Conservation (phyloP, 2,329 filamentous ascomycete species). For the Aspergillaceae sp. region DNA sequence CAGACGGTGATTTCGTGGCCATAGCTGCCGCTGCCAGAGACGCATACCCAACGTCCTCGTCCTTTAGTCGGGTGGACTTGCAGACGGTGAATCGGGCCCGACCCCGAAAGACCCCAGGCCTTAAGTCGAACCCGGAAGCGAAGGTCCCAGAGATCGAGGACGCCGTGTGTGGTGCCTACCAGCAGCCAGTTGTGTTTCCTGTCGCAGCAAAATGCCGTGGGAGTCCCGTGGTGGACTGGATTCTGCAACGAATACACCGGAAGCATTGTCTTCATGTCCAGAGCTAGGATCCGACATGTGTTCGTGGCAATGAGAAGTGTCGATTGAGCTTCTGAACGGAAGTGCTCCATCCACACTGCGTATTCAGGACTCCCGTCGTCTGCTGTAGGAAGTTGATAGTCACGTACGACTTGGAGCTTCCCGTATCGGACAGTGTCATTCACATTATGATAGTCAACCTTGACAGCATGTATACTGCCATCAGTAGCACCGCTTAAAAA, state of each 20-base stretch:
- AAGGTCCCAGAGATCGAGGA: conserved; percentile 90
- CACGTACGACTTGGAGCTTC: conserved; percentile 65
- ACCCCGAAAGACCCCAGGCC: conserved; percentile 78
- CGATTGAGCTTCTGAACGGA: conserved; percentile 72
- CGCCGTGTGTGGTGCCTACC: conserved; percentile 83
- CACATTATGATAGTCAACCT: conserved; percentile 58
- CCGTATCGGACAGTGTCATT: conserved; percentile 62
- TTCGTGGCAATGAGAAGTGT: conserved; percentile 80
- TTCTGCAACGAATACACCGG: conserved; percentile 74
- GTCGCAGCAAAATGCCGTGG: conserved; percentile 85
- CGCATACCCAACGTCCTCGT: conserved; percentile 74
- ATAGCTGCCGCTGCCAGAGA: conserved; percentile 76
- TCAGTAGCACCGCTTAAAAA: conserved; percentile 87
- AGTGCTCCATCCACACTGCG: conserved; percentile 88
- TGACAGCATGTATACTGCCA: conserved; percentile 81
- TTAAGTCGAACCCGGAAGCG: conserved; percentile 85
- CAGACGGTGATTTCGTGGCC: conserved; percentile 82
- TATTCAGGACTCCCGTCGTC: conserved; percentile 51
- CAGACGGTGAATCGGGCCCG: conserved; percentile 70
- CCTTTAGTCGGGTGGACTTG: conserved; percentile 69
- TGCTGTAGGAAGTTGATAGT: conserved; percentile 57
- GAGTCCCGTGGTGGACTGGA: conserved; percentile 81
- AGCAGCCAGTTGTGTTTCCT: conserved; percentile 81
- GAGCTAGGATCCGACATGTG: conserved; percentile 68
- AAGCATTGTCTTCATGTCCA: conserved; percentile 82